These are phyloP conservation scores for Globomyces pollinis-pini DNA, from an alignment of 192 early-diverging fungal genomes.

Conservation along the genomic window DNA sequence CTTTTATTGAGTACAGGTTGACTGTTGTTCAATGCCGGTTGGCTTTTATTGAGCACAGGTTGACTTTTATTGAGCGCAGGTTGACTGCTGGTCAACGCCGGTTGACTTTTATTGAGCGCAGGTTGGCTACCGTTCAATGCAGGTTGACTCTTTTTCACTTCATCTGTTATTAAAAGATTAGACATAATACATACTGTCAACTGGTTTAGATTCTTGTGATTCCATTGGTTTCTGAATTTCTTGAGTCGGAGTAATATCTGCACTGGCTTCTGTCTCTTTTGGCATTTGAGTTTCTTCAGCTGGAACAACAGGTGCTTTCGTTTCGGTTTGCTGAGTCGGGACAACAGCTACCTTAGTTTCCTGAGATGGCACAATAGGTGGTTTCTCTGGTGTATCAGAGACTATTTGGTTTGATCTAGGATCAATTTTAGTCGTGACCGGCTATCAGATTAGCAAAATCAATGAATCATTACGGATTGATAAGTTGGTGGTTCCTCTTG, in stretches of 20 bases:
- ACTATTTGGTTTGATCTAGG: constrained; percentile 12
- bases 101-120: neutral
- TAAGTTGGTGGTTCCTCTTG: neutral
- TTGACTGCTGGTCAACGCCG: neutral
- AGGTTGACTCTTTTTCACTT: neutral
- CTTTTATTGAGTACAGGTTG: neutral
- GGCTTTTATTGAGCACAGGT: neutral
- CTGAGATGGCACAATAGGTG: no score
- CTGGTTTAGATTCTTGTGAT: neutral
- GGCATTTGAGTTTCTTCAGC: no score
- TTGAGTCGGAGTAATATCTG: neutral
- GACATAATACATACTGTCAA: neutral
- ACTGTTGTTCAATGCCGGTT: neutral
- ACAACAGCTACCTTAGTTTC: neutral
- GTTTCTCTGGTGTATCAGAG: neutral
- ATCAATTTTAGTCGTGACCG: constrained; percentile 1
- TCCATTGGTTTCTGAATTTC: neutral
- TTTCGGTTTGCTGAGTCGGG: neutral
- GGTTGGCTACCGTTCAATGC: no score
- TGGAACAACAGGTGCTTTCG: no score
- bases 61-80: neutral
- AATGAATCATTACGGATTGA: neutral
- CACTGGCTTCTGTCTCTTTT: neutral
- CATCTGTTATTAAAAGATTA: neutral
- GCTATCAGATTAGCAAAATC: no score